phyloP scores from a whole-genome alignment of 2,329 filamentous ascomycete genomes.

The Colletotrichum musae region DNA sequence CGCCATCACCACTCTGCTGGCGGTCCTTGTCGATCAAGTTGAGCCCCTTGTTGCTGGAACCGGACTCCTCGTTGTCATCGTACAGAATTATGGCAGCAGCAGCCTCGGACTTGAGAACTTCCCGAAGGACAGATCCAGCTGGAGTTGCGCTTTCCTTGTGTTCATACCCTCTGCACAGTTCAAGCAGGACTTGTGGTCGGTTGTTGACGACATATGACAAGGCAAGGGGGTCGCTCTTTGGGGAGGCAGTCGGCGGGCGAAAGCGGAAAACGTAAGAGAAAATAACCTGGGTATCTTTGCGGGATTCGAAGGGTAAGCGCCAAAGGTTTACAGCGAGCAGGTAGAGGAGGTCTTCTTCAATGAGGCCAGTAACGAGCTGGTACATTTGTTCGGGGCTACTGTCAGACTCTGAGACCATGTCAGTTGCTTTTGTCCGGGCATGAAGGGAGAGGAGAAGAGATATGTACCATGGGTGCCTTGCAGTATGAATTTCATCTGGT shows the following conservation, averaged over 20 bases:
- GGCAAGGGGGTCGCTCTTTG: conserved; percentile 83
- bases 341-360: conserved; percentile 91
- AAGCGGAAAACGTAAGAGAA: conserved; percentile 96
- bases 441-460: no score
- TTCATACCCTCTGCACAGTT: conserved; percentile 91
- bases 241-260: conserved; percentile 77
- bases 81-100: conserved; percentile 93
- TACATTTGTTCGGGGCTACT: conserved; percentile 89
- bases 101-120: conserved; percentile 90
- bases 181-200: conserved; percentile 87
- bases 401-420: conserved; percentile 77
- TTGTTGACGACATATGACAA: conserved; percentile 91
- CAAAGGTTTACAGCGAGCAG: conserved; percentile 86
- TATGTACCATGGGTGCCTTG: conserved; percentile 89
- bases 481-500: conserved; percentile 92
- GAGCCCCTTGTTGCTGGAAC: conserved; percentile 82
- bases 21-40: conserved; percentile 82
- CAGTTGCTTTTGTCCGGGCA: conserved; percentile 14
- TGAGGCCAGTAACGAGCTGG: conserved; percentile 85
- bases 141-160: conserved; percentile 92
- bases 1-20: conserved; percentile 82
- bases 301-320: conserved; percentile 92
- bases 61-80: conserved; percentile 82
- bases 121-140: conserved; percentile 89
- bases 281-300: conserved; percentile 95